A percentile compares a stretch with the other conserved stretches of the same genome.
Conservation (phyloP, 352 stramenopile species). For the Thalassiosira livingstoniorum region DNA sequence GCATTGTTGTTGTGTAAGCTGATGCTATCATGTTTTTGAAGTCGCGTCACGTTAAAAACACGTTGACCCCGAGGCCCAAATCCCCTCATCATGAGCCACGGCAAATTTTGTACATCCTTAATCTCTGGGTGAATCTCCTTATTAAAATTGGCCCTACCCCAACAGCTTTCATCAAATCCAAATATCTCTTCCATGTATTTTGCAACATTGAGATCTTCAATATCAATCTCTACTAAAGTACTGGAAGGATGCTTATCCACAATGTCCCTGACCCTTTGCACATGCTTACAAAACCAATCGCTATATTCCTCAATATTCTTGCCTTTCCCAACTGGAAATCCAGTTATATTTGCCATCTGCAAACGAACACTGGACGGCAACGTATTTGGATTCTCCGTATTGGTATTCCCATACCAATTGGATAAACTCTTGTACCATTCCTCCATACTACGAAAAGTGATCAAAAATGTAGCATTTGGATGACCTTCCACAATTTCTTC, state of each 20-base stretch:
- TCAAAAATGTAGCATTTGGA: slow-evolving; percentile 55
- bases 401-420: slow-evolving; percentile 31
- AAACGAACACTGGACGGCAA: slow-evolving; percentile 13
- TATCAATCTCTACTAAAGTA: slow-evolving; percentile 49
- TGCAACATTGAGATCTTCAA: slow-evolving; percentile 31
- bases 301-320: slow-evolving; percentile 26
- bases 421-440: slow-evolving; percentile 48
- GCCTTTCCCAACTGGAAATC: slow-evolving; percentile 8
- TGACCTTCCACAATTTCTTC: slow-evolving; percentile 42
- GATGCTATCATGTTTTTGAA: no score
- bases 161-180: slow-evolving; percentile 32
- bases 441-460: slow-evolving; percentile 51
- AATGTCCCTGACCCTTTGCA: slow-evolving; percentile 33
- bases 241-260: slow-evolving; percentile 21
- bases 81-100: neutral
- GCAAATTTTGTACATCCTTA: neutral
- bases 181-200: slow-evolving; percentile 29
- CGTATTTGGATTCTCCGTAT: neutral
- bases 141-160: slow-evolving; percentile 44
- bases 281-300: slow-evolving; percentile 48
- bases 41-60: no score
- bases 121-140: slow-evolving; percentile 1
- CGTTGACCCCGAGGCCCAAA: no score
- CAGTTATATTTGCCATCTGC: slow-evolving; percentile 29
- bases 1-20: no score